Conservation (phyloP, 768 basidiomycete genomes). For the Boletus pseudopeckii region DNA sequence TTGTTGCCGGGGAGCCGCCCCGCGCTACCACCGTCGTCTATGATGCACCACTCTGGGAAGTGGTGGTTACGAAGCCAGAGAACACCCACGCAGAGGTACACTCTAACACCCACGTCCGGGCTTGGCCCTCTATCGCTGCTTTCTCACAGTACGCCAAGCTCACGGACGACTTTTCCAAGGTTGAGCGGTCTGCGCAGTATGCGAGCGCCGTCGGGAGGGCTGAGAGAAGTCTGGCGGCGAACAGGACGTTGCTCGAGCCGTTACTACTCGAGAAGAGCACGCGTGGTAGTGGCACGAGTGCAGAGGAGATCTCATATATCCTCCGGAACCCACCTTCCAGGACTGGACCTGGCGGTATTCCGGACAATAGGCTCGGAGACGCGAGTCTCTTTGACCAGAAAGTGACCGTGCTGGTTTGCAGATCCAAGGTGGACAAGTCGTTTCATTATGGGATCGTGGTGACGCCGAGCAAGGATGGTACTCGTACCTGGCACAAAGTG, state of each 20-base stretch:
- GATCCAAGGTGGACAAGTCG: slow-evolving; percentile 3
- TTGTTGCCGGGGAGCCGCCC: background rate
- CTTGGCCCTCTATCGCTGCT: background rate
- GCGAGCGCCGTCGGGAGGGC: background rate
- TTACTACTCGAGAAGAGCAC: background rate
- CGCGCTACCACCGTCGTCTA: background rate
- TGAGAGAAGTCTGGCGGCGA: slow-evolving; percentile 1
- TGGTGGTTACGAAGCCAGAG: slow-evolving; percentile 1
- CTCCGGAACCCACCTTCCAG: background rate
- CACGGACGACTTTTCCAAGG: slow-evolving; percentile 3
- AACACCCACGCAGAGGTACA: no score
- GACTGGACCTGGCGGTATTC: background rate
- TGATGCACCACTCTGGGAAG: slow-evolving; percentile 5
- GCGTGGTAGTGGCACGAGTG: background rate
- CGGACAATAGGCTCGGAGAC: slow-evolving; percentile 8
- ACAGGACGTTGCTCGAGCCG: background rate
- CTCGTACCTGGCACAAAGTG: slow-evolving; percentile 3
- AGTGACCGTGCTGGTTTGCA: slow-evolving; percentile 3
- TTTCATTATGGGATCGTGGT: slow-evolving; percentile 13
- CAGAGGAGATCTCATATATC: background rate
- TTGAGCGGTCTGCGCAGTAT: background rate
- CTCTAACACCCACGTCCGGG: background rate
- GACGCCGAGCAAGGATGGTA: background rate
- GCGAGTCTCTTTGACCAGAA: slow-evolving; percentile 2
- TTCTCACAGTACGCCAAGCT: background rate